Percentiles rank a stretch among this genome's conserved stretches.
These are phyloP conservation scores for Sphagnum fallax DNA, from an alignment of 228 moss, liverwort and hornwort genomes.

Conservation along the genomic window DNA sequence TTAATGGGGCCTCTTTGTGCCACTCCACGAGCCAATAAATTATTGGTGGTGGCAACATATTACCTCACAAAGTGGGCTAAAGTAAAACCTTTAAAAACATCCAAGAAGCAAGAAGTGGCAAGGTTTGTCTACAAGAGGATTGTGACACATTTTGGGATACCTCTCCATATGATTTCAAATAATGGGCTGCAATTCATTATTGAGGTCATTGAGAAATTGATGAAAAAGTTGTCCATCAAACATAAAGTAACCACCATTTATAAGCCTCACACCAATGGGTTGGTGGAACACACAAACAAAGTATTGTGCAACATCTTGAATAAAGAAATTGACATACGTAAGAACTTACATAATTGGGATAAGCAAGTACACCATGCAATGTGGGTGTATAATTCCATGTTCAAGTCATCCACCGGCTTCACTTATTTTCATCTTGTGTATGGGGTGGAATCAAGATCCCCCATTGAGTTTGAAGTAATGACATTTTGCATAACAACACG, in stretches of 20 bases:
- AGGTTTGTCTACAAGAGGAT: not conserved
- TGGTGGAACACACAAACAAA: not conserved
- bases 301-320: not conserved
- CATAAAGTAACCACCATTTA: not conserved
- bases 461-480: not conserved
- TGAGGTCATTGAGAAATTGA: no score
- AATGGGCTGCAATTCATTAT: not conserved
- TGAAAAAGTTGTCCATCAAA: no score
- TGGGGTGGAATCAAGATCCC: not conserved
- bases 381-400: not conserved
- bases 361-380: not conserved
- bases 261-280: not conserved
- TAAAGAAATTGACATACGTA: not conserved
- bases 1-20: no score
- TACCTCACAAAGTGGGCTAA: not conserved
- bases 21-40: no score
- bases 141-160: not conserved
- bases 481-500: not conserved
- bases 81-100: not conserved
- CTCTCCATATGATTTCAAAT: not conserved
- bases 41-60: no score
- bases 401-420: not conserved
- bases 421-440: not conserved
- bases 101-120: not conserved
- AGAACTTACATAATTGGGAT: not conserved